A percentile compares a stretch with the other conserved stretches of the same genome.
phyloP scores from a whole-genome alignment of 768 basidiomycete genomes.

The Xerocomus potaroensis region DNA sequence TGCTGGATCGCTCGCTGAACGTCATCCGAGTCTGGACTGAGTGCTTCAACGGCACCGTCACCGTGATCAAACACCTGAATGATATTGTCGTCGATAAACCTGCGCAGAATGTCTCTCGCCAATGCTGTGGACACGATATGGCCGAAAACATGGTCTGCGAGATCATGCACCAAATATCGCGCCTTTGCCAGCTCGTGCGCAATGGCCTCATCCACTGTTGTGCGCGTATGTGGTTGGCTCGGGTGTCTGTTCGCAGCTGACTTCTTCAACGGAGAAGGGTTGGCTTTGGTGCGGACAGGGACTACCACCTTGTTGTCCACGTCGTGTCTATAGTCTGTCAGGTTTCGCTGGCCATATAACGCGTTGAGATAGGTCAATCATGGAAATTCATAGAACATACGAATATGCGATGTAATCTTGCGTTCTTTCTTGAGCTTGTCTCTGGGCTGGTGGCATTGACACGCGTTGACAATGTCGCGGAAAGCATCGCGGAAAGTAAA shows the following conservation, averaged over 20 bases:
- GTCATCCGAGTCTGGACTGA: not conserved
- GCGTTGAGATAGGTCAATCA: too few relatives aligned
- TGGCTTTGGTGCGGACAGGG: too few relatives aligned
- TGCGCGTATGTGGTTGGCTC: conserved; percentile 1
- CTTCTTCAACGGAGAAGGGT: not conserved
- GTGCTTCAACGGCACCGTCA: not conserved
- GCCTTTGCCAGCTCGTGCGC: conserved; percentile 6
- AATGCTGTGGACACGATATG: conserved; percentile 2
- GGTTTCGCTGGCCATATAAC: too few relatives aligned
- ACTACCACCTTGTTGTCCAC: too few relatives aligned
- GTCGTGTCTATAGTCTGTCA: too few relatives aligned
- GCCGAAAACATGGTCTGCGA: conserved; percentile 13
- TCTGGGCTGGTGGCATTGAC: too few relatives aligned
- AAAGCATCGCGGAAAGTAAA: too few relatives aligned
- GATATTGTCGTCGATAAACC: not conserved
- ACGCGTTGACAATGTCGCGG: too few relatives aligned
- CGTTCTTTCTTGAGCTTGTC: too few relatives aligned
- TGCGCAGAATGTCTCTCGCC: not conserved
- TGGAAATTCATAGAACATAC: too few relatives aligned
- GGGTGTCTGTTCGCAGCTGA: conserved; percentile 1
- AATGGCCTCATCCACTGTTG: not conserved
- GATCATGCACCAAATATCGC: conserved; percentile 8
- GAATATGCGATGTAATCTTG: too few relatives aligned
- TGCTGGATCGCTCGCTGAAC: not conserved
- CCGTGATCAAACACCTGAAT: not conserved